Evolutionary conservation across 805 yeast genomes (phyloP), one percentile per base, ranked within the genome.

Genomic region (Diddensiella transvaalensis): DNA sequence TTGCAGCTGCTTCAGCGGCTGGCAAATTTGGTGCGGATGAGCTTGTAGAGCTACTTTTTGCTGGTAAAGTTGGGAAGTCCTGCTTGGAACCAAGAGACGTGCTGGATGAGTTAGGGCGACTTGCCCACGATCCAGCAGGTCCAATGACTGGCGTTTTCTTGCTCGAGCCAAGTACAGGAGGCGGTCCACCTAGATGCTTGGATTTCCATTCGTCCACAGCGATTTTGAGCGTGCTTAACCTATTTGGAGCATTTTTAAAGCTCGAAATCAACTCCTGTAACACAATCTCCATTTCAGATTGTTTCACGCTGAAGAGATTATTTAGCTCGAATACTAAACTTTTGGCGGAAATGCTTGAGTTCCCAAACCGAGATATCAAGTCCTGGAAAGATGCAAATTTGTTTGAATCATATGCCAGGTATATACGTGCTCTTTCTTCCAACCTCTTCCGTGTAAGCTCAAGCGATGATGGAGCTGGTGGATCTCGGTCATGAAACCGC

Each of bases 361-460:
- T 63, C 33, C 72, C 71, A 60, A 69, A 86, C 8, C 67, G 60
- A 17, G 67, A 67, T 58, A 83, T 85, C 11, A 78, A 51, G 1
- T 66, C 63, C 22, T 66, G 61, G 62, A 87, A 88, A 44, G 68
- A 60, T 5, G 70, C 69, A 53, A 82, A 71, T 5, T 70, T 70
- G 4, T 66, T 63, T 10, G 64, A 63, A 23, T 81, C 73, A 55
- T 83, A 80, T 44, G 78, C 73, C 45, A 86, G 66, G 61, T 87
- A 86, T 63, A 85, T 89, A 61, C 83, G 82, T 1, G 96, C 96
- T 60, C 96, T 73, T 62, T 87, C 95, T 53, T 85, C 91, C 23
- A 88, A 72, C 56, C 96, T 75, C 61, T 74, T 67, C 52, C 70
- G 75, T 56, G 79, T 85, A 37, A 73, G 66, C 26, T 75, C 79